These are phyloP conservation scores for Psidium guajava DNA, from an alignment of 345 rosid species.

Conservation along the genomic window DNA sequence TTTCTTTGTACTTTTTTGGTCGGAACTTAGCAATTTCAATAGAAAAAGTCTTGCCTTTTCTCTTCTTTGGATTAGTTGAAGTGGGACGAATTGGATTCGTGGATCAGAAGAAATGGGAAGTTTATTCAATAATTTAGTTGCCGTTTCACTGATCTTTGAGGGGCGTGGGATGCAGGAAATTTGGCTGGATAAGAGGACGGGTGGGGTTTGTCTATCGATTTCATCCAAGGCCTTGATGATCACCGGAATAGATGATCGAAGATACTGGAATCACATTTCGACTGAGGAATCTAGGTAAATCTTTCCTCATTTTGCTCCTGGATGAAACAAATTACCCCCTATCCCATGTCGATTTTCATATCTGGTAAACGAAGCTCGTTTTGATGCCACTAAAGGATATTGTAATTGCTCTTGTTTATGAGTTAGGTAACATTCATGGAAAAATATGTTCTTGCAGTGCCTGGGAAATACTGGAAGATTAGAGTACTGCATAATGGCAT, in stretches of 20 bases:
- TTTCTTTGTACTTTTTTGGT: neutral
- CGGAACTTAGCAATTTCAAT: neutral
- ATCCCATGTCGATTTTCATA: neutral
- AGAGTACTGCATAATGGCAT: neutral
- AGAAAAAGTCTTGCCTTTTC: neutral
- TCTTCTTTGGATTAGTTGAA: neutral
- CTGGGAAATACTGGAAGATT: neutral
- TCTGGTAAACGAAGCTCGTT: neutral
- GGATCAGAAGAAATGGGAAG: neutral
- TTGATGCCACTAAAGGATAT: neutral
- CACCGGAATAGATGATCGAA: slow-evolving; percentile 15
- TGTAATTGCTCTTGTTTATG: neutral
- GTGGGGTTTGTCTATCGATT: slow-evolving; percentile 15
- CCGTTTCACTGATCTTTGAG: neutral
- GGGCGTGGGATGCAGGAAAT: slow-evolving; percentile 25
- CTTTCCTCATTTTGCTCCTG: neutral
- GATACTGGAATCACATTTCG: slow-evolving; percentile 14
- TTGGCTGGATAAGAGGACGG: slow-evolving; percentile 28
- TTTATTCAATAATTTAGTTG: neutral
- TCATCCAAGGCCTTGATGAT: slow-evolving; percentile 10
- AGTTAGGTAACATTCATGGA: neutral
- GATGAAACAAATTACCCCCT: neutral
- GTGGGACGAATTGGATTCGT: neutral
- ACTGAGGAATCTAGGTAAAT: slow-evolving; percentile 20
- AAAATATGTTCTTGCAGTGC: neutral